Evolutionary conservation across 2,329 filamentous ascomycete species (phyloP), one percentile per base, ranked within the genome.

Genomic region (Bisporella sp.): DNA sequence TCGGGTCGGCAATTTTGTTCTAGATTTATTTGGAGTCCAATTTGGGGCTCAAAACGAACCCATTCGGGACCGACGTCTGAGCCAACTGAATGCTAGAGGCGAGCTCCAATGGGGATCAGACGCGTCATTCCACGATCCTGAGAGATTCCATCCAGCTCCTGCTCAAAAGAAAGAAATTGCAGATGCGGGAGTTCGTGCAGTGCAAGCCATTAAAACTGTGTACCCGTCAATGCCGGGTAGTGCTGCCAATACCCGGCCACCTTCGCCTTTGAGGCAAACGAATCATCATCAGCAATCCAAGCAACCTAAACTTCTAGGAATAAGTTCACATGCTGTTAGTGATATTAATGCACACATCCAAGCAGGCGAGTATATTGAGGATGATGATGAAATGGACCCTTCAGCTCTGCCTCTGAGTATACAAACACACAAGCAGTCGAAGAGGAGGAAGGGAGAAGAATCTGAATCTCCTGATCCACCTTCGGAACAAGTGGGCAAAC

Each of bases 91-190:
- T 40, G 56, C 56, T 21, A 73, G 77, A 47, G 54, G 55, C 9
- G 63, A 64, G 39, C 71, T 85, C 42, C 77, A 79, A 54, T 88
- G 81, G 78, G 85, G 85, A 7, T 85, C 85, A 1, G 85, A 89
- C 64, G 65, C 74, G n/a, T 79, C 72, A 51, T 89, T 89, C 62
- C 74, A 70, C 54, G 66, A 68, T 28, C 64, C 73, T 5, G 77
- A 79, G 58, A 75, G 73, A n/a, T 89, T 83, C 59, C 69, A 78
- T 5, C 77, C 82, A 1, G 71, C 72, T 7, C 72, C 75, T 5
- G 69, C 74, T 52, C 75, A 78, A 57, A 81, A 84, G 37, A 79
- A 79, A 3, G 21, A 45, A 31, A 71, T 73, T 32, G 80, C 84
- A 52, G 73, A 76, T 9, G 66, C 82, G 32, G 74, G 78, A 37